These are phyloP conservation scores for Aspergillus nanangensis DNA, from an alignment of 495 filamentous ascomycete genomes.

Conservation along the genomic window DNA sequence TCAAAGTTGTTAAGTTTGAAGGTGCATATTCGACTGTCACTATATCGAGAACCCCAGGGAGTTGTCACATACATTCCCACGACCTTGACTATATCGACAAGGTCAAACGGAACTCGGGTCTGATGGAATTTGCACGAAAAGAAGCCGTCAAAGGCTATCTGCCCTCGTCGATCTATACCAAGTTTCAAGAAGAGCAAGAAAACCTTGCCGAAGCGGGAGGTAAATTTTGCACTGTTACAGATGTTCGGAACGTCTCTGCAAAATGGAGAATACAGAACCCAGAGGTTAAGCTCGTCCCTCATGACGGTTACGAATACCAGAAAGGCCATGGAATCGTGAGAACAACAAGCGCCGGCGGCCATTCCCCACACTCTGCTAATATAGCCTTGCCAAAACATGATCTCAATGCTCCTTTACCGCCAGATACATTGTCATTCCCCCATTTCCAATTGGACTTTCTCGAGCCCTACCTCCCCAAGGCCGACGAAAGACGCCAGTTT, in stretches of 20 bases:
- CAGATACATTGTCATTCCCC: slow-evolving; percentile 43
- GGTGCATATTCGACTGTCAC: slow-evolving; percentile 43
- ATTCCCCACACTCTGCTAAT: slow-evolving; percentile 10
- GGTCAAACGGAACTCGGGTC: slow-evolving; percentile 47
- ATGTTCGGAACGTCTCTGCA: slow-evolving; percentile 48
- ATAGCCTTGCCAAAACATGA: slow-evolving; percentile 10
- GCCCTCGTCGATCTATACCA: slow-evolving; percentile 48
- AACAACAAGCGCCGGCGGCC: slow-evolving; percentile 13
- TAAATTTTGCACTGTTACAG: slow-evolving; percentile 44
- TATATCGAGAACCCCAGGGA: slow-evolving; percentile 37
- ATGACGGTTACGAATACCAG: slow-evolving; percentile 49
- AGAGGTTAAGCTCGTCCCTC: slow-evolving; percentile 40
- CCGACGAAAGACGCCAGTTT: slow-evolving; percentile 24
- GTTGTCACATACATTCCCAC: slow-evolving; percentile 40
- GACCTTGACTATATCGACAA: slow-evolving; percentile 49
- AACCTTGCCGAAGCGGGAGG: slow-evolving; percentile 47
- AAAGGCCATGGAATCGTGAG: slow-evolving; percentile 48
- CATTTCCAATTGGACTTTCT: slow-evolving; percentile 41
- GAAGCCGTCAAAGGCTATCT: slow-evolving; percentile 50
- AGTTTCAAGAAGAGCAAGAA: slow-evolving; percentile 44
- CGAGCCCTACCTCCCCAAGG: slow-evolving; percentile 42
- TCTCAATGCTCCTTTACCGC: slow-evolving; percentile 28
- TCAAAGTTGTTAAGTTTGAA: slow-evolving; percentile 47
- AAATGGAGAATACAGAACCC: slow-evolving; percentile 49
- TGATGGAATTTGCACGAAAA: slow-evolving; percentile 47